Base-by-base conservation (phyloP, 2,329 filamentous ascomycete species). In the Plenodomus biglobosus region DNA sequence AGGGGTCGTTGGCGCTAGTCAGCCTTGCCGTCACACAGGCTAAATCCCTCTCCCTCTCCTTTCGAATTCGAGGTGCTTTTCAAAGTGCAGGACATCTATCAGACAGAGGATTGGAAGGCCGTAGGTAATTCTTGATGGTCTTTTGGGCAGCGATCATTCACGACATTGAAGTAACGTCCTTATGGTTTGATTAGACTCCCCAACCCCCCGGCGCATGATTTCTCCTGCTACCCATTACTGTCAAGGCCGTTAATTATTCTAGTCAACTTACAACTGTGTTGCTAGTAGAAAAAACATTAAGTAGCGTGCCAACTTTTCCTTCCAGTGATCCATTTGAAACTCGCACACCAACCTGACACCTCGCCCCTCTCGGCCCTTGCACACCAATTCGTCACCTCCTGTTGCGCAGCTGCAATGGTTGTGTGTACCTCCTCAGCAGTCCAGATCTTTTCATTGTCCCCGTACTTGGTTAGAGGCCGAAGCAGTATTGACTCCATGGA, bases 321-420 rank as follows among this genome's bases (percentile, higher is more conserved):
- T 20, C 62, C 68, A 3, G 64, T 61, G 18, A 70, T 58, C 68
- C 68, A 71, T 53, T 69, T 69, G 48, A 70, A 71, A 38, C 57
- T 65, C 36, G 66, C 66, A 50, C 62, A 65, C 68, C 67, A 71
- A 1, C 64, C 65, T 24, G 66, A 62, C 15, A 55, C 61, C 51
- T 63, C 60, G 1, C 61, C 52, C 10, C 50, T 39, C n/a, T 64
- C 64, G 4, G 56, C 50, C 15, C 55, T 55, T 17, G 50, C 53
- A 42, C 53, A 57, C 61, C 64, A 69, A 2, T 66, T 58, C 4
- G 53, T 27, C 8, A 71, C 55, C 48, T 71, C 68, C 15, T 42
- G 35, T 42, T 65, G 65, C 16, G 58, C 66, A 20, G 47, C 13
- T 32, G 55, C 60, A 8, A 68, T 53, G 19, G 55, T 42, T 18